A percentile compares a stretch with the other conserved stretches of the same genome.
Conservation (phyloP, 345 rosid species). For the Aquilaria yunnanensis region DNA sequence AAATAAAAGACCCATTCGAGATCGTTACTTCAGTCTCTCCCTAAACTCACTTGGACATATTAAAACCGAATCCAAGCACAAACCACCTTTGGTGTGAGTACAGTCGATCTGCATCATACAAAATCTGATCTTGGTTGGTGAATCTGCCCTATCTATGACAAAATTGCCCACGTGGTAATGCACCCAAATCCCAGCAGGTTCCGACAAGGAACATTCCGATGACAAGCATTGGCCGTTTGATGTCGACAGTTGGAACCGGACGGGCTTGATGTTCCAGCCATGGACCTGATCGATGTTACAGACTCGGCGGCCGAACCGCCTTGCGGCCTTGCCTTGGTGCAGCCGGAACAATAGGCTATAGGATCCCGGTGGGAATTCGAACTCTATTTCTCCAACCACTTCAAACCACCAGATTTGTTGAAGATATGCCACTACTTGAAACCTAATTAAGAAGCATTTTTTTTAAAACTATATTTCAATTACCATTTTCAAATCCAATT, state of each 20-base stretch:
- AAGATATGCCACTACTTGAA: slow-evolving; percentile 69
- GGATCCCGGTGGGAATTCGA: slow-evolving; percentile 66
- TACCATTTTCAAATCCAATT: no score
- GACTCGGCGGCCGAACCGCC: slow-evolving; percentile 53
- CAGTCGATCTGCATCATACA: slow-evolving; percentile 96
- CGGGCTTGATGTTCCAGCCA: slow-evolving; percentile 88
- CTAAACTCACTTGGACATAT: slow-evolving; percentile 53
- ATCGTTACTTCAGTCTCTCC: slow-evolving; percentile 21
- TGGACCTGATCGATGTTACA: slow-evolving; percentile 71
- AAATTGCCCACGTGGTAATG: slow-evolving; percentile 76
- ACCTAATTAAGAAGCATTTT: slow-evolving; percentile 23
- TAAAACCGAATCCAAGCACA: slow-evolving; percentile 71
- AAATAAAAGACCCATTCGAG: background rate
- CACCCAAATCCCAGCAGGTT: slow-evolving; percentile 57
- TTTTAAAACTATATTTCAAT: no score
- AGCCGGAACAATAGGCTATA: slow-evolving; percentile 72
- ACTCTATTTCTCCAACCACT: slow-evolving; percentile 63
- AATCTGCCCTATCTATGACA: slow-evolving; percentile 30
- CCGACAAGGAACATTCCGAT: slow-evolving; percentile 48
- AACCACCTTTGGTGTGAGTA: slow-evolving; percentile 93
- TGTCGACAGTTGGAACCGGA: slow-evolving; percentile 65
- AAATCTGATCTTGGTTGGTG: slow-evolving; percentile 47
- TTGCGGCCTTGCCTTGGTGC: slow-evolving; percentile 54
- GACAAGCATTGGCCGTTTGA: slow-evolving; percentile 53
- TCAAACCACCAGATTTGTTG: slow-evolving; percentile 99